phyloP scores from a whole-genome alignment of 148 eudicot species.

The Rhododendron griersonianum region DNA sequence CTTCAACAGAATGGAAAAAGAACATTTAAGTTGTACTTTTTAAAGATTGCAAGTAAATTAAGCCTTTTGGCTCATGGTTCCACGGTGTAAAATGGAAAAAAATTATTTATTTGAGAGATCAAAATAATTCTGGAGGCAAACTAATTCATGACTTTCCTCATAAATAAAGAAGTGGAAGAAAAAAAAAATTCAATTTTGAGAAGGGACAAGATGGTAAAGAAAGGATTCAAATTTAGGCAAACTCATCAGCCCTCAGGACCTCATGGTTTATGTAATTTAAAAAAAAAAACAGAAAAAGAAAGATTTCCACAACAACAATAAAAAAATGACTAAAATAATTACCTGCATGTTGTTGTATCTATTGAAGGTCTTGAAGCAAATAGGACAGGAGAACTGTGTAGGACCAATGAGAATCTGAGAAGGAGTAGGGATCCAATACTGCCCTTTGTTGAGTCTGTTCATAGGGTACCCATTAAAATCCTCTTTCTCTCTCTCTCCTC shows the following conservation, averaged over 20 bases:
- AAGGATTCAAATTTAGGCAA: background rate
- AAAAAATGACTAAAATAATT: background rate
- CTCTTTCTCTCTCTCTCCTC: conserved; percentile 15
- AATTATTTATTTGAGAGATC: background rate
- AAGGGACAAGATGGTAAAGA: background rate
- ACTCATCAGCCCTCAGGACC: background rate
- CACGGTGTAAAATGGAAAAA: background rate
- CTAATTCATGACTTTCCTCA: background rate
- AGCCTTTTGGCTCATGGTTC: background rate
- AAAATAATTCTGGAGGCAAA: background rate
- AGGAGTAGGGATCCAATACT: conserved; percentile 98
- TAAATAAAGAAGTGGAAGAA: background rate
- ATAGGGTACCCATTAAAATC: conserved; percentile 36
- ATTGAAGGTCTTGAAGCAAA: conserved; percentile 93
- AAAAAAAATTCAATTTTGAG: background rate
- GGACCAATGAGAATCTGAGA: conserved; percentile 96
- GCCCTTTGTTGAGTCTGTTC: conserved; percentile 60
- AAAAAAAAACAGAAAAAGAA: background rate
- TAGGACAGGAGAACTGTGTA: conserved; percentile 91
- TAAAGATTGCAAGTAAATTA: background rate
- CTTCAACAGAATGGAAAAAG: background rate
- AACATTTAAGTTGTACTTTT: background rate
- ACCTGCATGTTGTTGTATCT: conserved; percentile 99
- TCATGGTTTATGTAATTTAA: background rate
- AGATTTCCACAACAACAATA: background rate